Conservation (phyloP, 768 basidiomycete genomes). For the Inosperma sp. region DNA sequence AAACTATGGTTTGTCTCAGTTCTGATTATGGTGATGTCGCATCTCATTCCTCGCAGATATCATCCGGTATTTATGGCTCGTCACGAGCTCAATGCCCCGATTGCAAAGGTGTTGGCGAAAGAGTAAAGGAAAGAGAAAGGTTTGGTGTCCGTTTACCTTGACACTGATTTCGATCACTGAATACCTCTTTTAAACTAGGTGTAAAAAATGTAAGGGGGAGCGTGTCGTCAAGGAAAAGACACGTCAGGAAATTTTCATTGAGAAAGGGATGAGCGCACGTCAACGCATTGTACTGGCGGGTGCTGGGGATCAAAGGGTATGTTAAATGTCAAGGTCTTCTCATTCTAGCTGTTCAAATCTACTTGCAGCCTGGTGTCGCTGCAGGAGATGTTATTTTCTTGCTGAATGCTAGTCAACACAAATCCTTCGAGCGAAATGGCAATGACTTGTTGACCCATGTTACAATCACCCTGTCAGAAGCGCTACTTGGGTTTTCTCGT, state of each 20-base stretch:
- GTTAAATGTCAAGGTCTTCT: conserved; percentile 8
- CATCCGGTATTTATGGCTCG: conserved; percentile 32
- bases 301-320: conserved; percentile 86
- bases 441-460: conserved; percentile 76
- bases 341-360: background rate
- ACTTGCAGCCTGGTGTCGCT: conserved; percentile 68
- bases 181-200: conserved; percentile 44
- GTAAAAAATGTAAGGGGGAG: conserved; percentile 92
- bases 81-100: conserved; percentile 58
- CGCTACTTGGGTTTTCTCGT: conserved; percentile 90
- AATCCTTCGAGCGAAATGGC: conserved; percentile 79
- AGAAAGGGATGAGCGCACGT: conserved; percentile 80
- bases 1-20: conserved; percentile 40
- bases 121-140: conserved; percentile 81
- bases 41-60: conserved; percentile 15
- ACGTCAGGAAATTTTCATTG: conserved; percentile 80
- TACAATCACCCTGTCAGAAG: conserved; percentile 88
- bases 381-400: conserved; percentile 90
- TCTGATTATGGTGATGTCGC: background rate
- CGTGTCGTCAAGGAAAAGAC: conserved; percentile 85
- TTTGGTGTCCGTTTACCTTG: conserved; percentile 38
- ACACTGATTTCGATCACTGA: conserved; percentile 1
- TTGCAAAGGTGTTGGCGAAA: conserved; percentile 65
- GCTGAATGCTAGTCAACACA: conserved; percentile 62
- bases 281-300: conserved; percentile 87